A percentile compares a stretch with the other conserved stretches of the same genome.
These are phyloP conservation scores for Cadophora sp. DNA, from an alignment of 2,329 filamentous ascomycete species.

Conservation along the genomic window DNA sequence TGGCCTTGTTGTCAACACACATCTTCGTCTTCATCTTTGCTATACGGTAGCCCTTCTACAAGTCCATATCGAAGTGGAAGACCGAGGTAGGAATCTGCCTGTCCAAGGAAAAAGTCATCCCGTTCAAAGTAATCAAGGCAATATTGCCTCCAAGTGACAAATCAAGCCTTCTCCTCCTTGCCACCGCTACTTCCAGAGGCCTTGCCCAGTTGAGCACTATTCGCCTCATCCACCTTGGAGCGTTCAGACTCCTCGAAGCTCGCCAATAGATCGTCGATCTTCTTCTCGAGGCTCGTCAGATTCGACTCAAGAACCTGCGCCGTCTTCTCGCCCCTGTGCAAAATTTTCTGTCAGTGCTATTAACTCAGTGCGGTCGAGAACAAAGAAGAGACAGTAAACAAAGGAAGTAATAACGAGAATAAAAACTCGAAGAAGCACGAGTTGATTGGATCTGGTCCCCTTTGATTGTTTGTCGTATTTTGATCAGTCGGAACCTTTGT, in stretches of 20 bases:
- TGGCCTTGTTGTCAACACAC: no score
- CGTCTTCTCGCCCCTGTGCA: constrained; percentile 56
- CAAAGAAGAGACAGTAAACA: no score
- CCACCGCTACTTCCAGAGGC: not conserved
- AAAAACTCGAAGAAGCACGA: not conserved
- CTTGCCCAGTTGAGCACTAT: constrained; percentile 25
- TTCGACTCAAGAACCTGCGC: constrained; percentile 60
- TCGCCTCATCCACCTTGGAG: constrained; percentile 31
- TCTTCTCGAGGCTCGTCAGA: constrained; percentile 59
- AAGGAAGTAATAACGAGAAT: not conserved
- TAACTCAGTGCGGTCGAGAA: constrained; percentile 3
- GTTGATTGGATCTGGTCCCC: not conserved
- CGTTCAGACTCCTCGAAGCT: constrained; percentile 51
- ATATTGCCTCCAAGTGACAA: not conserved
- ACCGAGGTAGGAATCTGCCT: not conserved
- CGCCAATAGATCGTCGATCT: constrained; percentile 61
- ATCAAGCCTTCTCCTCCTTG: constrained; percentile 20
- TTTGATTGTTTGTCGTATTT: not conserved
- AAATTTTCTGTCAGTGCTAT: constrained; percentile 8
- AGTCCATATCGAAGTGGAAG: not conserved
- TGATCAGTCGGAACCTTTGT: no score
- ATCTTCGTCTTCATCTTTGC: no score
- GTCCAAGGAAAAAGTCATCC: not conserved
- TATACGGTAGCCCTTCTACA: not conserved
- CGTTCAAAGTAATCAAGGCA: not conserved